A percentile compares a stretch with the other conserved stretches of the same genome.
Conservation (phyloP, 225 moss, liverwort and hornwort species). For the Ulota crispa region DNA sequence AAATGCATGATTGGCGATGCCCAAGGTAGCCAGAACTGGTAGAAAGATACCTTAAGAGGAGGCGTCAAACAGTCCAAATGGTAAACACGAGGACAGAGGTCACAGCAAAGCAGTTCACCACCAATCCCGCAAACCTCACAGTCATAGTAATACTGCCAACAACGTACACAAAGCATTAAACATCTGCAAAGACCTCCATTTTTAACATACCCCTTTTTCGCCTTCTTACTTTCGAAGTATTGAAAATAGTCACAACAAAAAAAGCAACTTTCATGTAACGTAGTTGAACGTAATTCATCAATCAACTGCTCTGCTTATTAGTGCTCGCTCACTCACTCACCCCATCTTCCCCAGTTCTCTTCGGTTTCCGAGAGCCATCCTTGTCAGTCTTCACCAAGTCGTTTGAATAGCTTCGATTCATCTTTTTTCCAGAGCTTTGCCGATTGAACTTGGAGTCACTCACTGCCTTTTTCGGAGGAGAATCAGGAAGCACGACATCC, state of each 20-base stretch:
- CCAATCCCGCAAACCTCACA: constrained; percentile 96
- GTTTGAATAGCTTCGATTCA: constrained; percentile 53
- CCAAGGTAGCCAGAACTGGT: constrained; percentile 16
- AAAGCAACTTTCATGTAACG: neutral
- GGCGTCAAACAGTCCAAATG: constrained; percentile 93
- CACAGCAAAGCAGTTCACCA: constrained; percentile 91
- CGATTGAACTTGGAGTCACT: constrained; percentile 51
- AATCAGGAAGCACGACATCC: constrained; percentile 26
- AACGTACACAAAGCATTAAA: constrained; percentile 9
- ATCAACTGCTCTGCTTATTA: neutral
- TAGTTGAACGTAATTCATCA: neutral
- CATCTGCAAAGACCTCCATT: neutral
- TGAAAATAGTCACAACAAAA: neutral
- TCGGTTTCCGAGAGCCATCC: constrained; percentile 50
- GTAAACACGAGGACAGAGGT: constrained; percentile 93
- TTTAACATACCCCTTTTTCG: neutral
- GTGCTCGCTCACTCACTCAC: constrained; percentile 52
- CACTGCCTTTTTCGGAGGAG: constrained; percentile 44
- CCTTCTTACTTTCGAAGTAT: neutral
- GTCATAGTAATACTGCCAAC: constrained; percentile 91
- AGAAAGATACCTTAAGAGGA: constrained; percentile 78
- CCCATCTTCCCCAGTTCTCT: constrained; percentile 94
- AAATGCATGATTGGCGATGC: neutral
- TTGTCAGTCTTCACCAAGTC: constrained; percentile 48
- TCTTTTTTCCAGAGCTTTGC: constrained; percentile 55